Evolutionary conservation across 2,329 filamentous ascomycete genomes (phyloP), one percentile per base, ranked within the genome.

Genomic region (Sporothrix luriei): DNA sequence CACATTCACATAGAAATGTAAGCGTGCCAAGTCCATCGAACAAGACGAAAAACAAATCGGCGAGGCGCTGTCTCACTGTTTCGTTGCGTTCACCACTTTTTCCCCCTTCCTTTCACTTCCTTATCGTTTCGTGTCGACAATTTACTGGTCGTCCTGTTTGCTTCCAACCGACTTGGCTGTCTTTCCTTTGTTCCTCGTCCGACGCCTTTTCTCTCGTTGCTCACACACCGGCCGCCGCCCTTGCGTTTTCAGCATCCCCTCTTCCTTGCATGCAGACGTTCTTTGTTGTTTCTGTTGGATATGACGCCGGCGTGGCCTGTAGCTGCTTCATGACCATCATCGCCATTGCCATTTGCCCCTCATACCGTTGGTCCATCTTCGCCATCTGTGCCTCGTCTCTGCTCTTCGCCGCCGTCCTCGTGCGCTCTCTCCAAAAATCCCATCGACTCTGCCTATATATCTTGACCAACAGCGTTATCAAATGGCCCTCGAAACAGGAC

Each of bases 21-120:
- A 61, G 33, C 55, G n/a, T 43, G 33, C 55, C 33, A 21, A 24
- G 13, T 10, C 6, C 11, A 59, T 29, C 16, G 24, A 19, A 38
- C 26, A 57, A 38, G 11, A 57, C 4, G 38, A 29, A 38, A 54
- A 14, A 24, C 13, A 5, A 26, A 16, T 19, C 26, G 1, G 19
- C 26, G 29, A 11, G 38, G 19, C 19, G 19, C 3, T 43, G 57
- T 19, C n/a, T 1, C 9, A 40, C 26, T 19, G n/a, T 62, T 26
- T 46, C 7, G 57, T n/a, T 57, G 26, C 33, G 43, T 43, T 61
- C 57, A 43, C 57, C 57, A n/a, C 52, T 54, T 54, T 54, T 66
- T 16, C n/a, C 13, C 14, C 29, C 33, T 49, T 29, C 2, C 4
- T 43, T 64, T 6, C 43, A n/a, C 9, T 11, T 43, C 40, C 13